Conservation (phyloP, 2,329 filamentous ascomycete species). For the Cytospora paraplurivora region DNA sequence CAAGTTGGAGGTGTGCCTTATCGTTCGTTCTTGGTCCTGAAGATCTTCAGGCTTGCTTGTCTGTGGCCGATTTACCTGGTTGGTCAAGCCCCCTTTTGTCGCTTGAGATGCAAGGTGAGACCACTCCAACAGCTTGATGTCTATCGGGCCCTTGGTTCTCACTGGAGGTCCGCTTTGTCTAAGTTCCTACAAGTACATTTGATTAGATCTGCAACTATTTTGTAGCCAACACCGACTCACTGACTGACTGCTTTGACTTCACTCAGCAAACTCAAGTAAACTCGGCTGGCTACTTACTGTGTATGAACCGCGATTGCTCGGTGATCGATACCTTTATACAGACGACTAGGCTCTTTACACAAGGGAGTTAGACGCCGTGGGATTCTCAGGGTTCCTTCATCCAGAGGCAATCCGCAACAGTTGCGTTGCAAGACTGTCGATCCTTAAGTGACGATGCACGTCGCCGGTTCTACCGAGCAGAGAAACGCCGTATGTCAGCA, state of each 20-base stretch:
- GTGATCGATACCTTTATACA: not conserved
- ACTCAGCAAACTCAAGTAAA: conserved; percentile 10
- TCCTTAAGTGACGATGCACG: not conserved
- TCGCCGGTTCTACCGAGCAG: not conserved
- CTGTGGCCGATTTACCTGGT: conserved; percentile 11
- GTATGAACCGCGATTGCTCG: too few relatives aligned
- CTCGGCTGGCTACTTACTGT: not conserved
- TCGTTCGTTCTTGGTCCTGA: not conserved
- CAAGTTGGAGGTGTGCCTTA: not conserved
- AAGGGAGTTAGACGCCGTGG: not conserved
- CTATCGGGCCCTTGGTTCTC: conserved; percentile 8
- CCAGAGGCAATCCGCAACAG: not conserved
- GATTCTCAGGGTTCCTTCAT: not conserved
- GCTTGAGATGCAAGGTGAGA: conserved; percentile 17
- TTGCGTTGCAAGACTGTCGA: not conserved
- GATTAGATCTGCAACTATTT: conserved; percentile 19
- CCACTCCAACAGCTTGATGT: conserved; percentile 7
- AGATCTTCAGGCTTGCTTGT: conserved; percentile 5
- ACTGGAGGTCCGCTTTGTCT: not conserved
- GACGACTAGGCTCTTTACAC: not conserved
- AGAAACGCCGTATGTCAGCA: not conserved
- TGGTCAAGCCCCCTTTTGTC: conserved; percentile 22
- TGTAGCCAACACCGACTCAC: conserved; percentile 1
- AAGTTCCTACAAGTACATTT: conserved; percentile 1
- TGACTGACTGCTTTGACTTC: not conserved